A percentile compares a stretch with the other conserved stretches of the same genome.
Conservation (phyloP, 2,329 filamentous ascomycete species). For the Colletotrichum costaricense region DNA sequence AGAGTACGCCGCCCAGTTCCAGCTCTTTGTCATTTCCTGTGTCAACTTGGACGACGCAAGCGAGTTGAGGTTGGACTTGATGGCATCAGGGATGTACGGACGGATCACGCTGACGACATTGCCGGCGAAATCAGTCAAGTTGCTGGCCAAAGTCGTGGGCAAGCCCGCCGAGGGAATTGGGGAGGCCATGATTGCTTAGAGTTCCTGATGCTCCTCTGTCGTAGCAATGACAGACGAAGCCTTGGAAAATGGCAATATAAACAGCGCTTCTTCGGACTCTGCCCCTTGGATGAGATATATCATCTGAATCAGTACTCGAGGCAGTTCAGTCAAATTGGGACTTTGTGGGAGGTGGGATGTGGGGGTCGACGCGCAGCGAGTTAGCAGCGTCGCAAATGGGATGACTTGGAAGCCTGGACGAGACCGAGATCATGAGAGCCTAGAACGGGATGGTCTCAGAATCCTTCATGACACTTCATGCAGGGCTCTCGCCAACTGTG, state of each 20-base stretch:
- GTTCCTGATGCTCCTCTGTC: neutral
- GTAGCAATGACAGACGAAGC: neutral
- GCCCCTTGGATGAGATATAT: neutral
- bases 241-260: neutral
- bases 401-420: neutral
- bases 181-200: neutral
- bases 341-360: neutral
- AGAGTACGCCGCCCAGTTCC: neutral
- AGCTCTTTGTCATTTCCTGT: neutral
- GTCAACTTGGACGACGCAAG: neutral
- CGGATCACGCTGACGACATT: neutral
- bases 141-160: neutral
- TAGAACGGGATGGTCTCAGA: neutral
- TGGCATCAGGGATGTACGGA: neutral
- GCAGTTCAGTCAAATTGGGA: neutral
- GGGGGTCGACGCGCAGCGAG: neutral
- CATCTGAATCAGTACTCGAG: neutral
- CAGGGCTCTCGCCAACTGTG: neutral
- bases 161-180: neutral
- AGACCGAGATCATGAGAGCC: neutral
- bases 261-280: neutral
- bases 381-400: neutral
- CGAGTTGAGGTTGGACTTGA: neutral
- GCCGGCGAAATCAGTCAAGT: neutral
- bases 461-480: neutral